phyloP scores from a whole-genome alignment of 371 early-diverging fungal species.

The Entomophthora muscae region DNA sequence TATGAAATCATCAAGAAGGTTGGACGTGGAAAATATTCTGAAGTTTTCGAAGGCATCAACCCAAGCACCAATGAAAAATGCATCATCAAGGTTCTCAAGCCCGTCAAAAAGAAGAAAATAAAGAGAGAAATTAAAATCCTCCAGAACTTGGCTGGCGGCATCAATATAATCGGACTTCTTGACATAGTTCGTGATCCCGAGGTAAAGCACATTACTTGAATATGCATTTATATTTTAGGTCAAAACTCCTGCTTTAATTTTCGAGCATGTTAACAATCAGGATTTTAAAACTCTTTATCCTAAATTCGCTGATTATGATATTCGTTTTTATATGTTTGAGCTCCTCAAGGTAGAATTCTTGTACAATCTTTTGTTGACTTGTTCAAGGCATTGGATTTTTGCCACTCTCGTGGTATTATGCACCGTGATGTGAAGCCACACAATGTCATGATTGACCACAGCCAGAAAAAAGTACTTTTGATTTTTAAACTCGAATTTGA shows the following conservation, averaged over 20 bases:
- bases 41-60: conserved; percentile 97
- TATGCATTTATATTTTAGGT: conserved; percentile 26
- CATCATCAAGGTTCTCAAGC: conserved; percentile 98
- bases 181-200: conserved; percentile 94
- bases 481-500: conserved; percentile 3
- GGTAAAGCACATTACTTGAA: too few relatives aligned
- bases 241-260: conserved; percentile 91
- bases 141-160: conserved; percentile 87
- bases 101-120: conserved; percentile 98
- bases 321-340: conserved; percentile 92
- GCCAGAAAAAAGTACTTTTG: conserved; percentile 51
- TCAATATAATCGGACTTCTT: conserved; percentile 80
- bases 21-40: conserved; percentile 99
- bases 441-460: conserved; percentile 99
- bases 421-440: conserved; percentile 99
- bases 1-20: conserved; percentile 94
- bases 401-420: conserved; percentile 98
- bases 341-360: conserved; percentile 85
- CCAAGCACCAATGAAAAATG: conserved; percentile 55
- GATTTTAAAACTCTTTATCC: conserved; percentile 58
- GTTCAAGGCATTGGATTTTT: conserved; percentile 80
- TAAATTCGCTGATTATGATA: conserved; percentile 77
- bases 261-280: conserved; percentile 84
- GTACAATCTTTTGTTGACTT: too few relatives aligned
- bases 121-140: conserved; percentile 97